phyloP scores from a whole-genome alignment of 495 filamentous ascomycete species.

The Neurospora sp. region DNA sequence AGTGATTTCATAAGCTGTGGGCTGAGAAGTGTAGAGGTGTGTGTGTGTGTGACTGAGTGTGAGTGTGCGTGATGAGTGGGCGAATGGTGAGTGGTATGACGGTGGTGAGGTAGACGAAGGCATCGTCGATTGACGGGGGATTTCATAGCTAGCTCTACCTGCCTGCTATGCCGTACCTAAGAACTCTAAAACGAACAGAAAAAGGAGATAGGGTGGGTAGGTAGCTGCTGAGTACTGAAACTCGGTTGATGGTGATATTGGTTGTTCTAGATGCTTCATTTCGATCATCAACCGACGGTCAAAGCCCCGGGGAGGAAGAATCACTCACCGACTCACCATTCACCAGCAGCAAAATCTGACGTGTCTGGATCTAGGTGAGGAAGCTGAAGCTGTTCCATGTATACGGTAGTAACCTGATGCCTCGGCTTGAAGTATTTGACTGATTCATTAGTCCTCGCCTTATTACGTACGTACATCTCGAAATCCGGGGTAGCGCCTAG shows the following conservation, averaged over 20 bases:
- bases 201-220: background rate
- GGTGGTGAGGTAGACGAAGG: background rate
- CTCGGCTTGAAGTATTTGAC: background rate
- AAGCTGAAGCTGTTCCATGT: too few species aligned
- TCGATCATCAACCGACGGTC: background rate
- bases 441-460: background rate
- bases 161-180: too few species aligned
- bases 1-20: background rate
- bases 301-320: background rate
- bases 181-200: background rate
- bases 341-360: background rate
- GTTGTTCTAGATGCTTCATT: background rate
- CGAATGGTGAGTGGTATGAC: background rate
- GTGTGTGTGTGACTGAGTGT: background rate
- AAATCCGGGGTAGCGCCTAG: background rate
- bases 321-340: background rate
- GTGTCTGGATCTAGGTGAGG: background rate
- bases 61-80: background rate
- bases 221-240: background rate
- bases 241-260: background rate
- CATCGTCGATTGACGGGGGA: background rate
- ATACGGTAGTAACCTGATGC: too few species aligned
- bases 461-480: background rate
- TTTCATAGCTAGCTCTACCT: background rate
- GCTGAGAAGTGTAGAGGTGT: background rate